Percentiles rank a stretch among this genome's conserved stretches.
These are phyloP conservation scores for Plasmodium chabaudi DNA, from an alignment of 169 alveolate species.

Conservation along the genomic window DNA sequence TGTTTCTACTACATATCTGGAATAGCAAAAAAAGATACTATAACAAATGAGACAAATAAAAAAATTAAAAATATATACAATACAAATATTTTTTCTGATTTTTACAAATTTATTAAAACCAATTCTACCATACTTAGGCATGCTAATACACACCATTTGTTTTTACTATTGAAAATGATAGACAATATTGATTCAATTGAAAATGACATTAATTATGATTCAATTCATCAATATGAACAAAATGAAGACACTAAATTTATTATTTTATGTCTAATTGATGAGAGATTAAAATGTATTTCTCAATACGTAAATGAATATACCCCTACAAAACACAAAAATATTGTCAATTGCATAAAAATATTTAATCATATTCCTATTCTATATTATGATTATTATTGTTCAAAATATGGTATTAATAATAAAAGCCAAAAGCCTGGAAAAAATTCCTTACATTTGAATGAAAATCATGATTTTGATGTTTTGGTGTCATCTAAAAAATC, in stretches of 20 bases:
- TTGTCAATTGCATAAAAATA: constrained; percentile 15
- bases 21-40: not conserved
- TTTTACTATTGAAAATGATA: constrained; percentile 16
- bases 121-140: not conserved
- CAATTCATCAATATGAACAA: not conserved
- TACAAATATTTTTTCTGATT: constrained; percentile 5
- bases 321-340: not conserved
- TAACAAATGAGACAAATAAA: not conserved
- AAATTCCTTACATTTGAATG: too few relatives aligned
- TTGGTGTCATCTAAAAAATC: too few relatives aligned
- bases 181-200: not conserved
- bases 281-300: not conserved
- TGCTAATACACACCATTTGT: not conserved
- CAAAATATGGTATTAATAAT: too few relatives aligned
- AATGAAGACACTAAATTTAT: not conserved
- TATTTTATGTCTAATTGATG: constrained; percentile 12
- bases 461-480: too few relatives aligned
- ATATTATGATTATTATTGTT: too few relatives aligned
- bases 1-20: constrained; percentile 48
- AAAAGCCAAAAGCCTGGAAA: too few relatives aligned
- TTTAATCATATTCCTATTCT: too few relatives aligned
- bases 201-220: not conserved
- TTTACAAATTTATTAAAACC: not conserved
- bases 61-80: too few relatives aligned
- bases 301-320: not conserved